Conservation (phyloP, 306 rosid genomes). For the Pyrus communis region DNA sequence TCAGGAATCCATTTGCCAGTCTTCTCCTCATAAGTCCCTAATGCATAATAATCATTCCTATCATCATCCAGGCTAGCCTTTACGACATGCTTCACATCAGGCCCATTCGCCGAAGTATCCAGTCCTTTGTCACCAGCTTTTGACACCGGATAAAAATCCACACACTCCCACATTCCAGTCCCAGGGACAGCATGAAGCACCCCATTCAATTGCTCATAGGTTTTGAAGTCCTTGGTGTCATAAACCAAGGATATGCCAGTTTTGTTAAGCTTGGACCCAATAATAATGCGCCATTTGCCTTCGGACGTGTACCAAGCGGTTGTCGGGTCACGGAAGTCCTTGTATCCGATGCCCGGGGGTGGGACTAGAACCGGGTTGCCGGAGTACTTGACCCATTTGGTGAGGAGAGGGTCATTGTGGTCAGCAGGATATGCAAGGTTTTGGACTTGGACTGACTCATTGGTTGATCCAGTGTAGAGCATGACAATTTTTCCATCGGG, state of each 20-base stretch:
- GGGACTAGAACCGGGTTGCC: slow-evolving; percentile 71
- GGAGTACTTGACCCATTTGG: slow-evolving; percentile 61
- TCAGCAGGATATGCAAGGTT: slow-evolving; percentile 71
- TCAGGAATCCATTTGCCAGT: slow-evolving; percentile 46
- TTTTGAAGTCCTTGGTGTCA: slow-evolving; percentile 62
- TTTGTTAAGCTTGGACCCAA: slow-evolving; percentile 61
- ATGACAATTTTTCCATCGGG: slow-evolving; percentile 48
- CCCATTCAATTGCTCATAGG: slow-evolving; percentile 38
- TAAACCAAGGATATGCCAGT: slow-evolving; percentile 68
- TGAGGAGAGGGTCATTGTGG: slow-evolving; percentile 59
- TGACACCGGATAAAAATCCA: slow-evolving; percentile 69
- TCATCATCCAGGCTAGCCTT: slow-evolving; percentile 75
- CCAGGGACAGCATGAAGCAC: slow-evolving; percentile 49
- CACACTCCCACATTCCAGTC: slow-evolving; percentile 95
- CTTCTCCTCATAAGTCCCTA: slow-evolving; percentile 67
- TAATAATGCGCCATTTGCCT: slow-evolving; percentile 63
- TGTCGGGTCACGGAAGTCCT: slow-evolving; percentile 89
- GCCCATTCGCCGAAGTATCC: slow-evolving; percentile 51
- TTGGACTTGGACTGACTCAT: slow-evolving; percentile 65
- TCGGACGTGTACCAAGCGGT: slow-evolving; percentile 77
- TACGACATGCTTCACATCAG: slow-evolving; percentile 63
- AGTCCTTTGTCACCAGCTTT: slow-evolving; percentile 25
- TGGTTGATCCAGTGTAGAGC: slow-evolving; percentile 86
- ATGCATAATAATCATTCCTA: slow-evolving; percentile 65
- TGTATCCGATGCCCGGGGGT: slow-evolving; percentile 42